Percentiles rank a stretch among this genome's conserved stretches.
These are phyloP conservation scores for Geoglossum glabrum DNA, from an alignment of 495 filamentous ascomycete genomes.

Conservation along the genomic window DNA sequence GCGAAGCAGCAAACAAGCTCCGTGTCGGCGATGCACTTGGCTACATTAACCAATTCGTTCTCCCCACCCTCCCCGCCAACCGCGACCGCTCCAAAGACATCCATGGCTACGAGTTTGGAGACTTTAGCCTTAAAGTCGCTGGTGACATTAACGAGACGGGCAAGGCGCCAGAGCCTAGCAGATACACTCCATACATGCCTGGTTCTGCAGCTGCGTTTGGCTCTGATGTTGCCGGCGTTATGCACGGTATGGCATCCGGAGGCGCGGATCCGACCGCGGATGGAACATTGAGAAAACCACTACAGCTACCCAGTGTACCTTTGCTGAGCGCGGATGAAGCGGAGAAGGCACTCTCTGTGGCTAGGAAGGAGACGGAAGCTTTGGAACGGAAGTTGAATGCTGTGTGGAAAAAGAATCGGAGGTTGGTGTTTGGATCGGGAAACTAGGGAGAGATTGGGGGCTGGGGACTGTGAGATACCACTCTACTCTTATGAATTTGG, in stretches of 20 bases:
- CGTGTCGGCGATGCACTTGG: conserved; percentile 40
- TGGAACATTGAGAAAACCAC: conserved; percentile 9
- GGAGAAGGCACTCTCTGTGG: conserved; percentile 32
- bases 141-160: conserved; percentile 12
- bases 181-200: conserved; percentile 1
- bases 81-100: conserved; percentile 7
- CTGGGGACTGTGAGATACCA: background rate
- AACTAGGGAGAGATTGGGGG: background rate
- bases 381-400: conserved; percentile 46
- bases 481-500: too few relatives aligned
- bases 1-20: conserved; percentile 23
- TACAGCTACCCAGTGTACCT: conserved; percentile 16
- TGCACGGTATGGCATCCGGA: conserved; percentile 21
- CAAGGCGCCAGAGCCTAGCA: background rate
- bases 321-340: conserved; percentile 38
- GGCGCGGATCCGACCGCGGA: conserved; percentile 2
- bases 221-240: background rate
- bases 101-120: conserved; percentile 11
- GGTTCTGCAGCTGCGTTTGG: background rate
- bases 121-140: conserved; percentile 1
- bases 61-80: conserved; percentile 24
- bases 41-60: conserved; percentile 45
- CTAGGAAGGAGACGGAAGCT: conserved; percentile 46
- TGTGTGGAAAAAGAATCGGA: conserved; percentile 40
- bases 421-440: conserved; percentile 11